Conservation (phyloP, 139 green algal species). For the Eudorina sp. region DNA sequence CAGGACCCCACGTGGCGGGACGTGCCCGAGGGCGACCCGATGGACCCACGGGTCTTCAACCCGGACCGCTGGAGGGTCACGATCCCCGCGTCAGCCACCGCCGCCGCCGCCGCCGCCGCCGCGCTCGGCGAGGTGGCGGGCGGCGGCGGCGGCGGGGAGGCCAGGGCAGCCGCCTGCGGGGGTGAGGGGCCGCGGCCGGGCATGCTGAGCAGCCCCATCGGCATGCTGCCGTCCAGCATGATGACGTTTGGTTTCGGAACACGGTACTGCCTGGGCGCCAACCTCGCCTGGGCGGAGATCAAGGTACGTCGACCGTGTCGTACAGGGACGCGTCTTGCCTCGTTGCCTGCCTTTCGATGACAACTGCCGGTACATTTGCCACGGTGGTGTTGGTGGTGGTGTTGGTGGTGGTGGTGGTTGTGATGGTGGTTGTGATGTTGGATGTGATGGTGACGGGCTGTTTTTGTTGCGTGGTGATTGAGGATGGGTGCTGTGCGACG, state of each 20-base stretch:
- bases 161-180: no score
- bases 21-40: background rate
- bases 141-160: no score
- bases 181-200: no score
- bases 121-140: no score
- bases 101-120: background rate
- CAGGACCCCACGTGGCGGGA: background rate
- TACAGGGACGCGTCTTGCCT: background rate
- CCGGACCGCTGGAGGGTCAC: conserved; percentile 11
- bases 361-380: no score
- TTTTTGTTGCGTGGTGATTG: background rate
- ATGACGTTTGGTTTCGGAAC: conserved; percentile 8
- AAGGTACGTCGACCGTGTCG: background rate
- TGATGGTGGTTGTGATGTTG: background rate
- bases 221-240: background rate
- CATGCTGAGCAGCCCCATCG: background rate
- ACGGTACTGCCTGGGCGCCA: conserved; percentile 22
- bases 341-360: no score
- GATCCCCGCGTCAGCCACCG: background rate
- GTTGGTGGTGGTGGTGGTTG: background rate
- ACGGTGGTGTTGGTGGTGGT: no score
- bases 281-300: conserved; percentile 43
- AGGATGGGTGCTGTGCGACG: background rate
- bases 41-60: conserved; percentile 17
- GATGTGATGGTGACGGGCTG: background rate